Conservation (phyloP, 179 eudicot genomes). For the Amaranthus tricolor region DNA sequence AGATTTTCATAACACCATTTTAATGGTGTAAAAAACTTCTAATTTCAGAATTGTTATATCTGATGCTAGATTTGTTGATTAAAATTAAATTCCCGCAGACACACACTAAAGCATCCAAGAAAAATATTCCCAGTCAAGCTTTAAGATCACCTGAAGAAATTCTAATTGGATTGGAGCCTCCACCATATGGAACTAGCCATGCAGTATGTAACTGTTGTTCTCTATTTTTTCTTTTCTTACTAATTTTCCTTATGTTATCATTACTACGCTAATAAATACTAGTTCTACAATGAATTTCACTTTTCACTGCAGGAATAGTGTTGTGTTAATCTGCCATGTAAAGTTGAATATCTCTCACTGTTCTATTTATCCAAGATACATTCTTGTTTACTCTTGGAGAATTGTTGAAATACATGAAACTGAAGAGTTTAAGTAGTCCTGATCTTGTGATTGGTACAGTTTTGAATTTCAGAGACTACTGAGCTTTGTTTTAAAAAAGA, state of each 20-base stretch:
- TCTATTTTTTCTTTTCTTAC: not conserved
- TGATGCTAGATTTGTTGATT: constrained; percentile 5
- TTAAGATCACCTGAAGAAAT: constrained; percentile 35
- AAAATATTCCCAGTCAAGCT: constrained; percentile 36
- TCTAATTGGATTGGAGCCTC: constrained; percentile 60
- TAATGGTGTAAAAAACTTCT: not conserved
- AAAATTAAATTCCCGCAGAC: constrained; percentile 52
- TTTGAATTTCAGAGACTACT: not conserved
- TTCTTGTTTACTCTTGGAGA: not conserved
- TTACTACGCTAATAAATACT: not conserved
- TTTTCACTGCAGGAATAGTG: not conserved
- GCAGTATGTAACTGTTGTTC: constrained; percentile 52
- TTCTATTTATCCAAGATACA: not conserved
- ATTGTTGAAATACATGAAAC: not conserved
- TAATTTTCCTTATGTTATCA: not conserved
- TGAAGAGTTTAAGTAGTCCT: not conserved
- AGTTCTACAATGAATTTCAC: not conserved
- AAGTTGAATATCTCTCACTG: not conserved
- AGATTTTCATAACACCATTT: not conserved
- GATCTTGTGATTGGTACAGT: not conserved
- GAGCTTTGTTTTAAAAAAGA: not conserved
- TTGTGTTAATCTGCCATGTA: not conserved
- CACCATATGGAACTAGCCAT: constrained; percentile 72
- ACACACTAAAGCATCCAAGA: constrained; percentile 61
- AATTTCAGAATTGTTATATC: not conserved